Conservation (phyloP, 169 alveolate species). For the Perkinsus chesapeaki region DNA sequence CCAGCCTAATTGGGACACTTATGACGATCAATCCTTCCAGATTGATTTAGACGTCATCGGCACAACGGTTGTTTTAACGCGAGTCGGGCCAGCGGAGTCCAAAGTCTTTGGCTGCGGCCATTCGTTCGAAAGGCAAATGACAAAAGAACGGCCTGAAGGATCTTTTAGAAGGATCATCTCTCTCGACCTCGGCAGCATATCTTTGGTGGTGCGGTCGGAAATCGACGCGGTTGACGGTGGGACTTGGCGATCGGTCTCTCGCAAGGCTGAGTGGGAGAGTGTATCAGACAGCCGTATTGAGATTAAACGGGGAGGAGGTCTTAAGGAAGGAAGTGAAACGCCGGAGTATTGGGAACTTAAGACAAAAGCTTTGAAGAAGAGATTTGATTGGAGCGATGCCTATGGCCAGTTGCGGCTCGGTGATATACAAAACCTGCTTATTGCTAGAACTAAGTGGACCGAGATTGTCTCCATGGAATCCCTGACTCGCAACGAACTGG, state of each 20-base stretch:
- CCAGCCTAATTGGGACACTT: neutral
- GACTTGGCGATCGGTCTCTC: neutral
- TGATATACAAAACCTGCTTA: neutral
- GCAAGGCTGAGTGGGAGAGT: neutral
- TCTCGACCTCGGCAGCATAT: neutral
- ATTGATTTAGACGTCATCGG: neutral
- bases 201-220: neutral
- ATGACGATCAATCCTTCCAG: neutral
- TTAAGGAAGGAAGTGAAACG: neutral
- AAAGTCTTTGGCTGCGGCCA: neutral
- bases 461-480: neutral
- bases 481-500: neutral
- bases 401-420: neutral
- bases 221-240: neutral
- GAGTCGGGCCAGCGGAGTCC: neutral
- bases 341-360: neutral
- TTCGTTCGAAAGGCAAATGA: neutral
- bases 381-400: neutral
- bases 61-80: neutral
- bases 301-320: neutral
- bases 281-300: neutral
- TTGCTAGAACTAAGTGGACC: neutral
- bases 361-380: neutral
- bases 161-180: neutral
- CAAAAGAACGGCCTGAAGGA: neutral